Evolutionary conservation across 2,329 filamentous ascomycete genomes (phyloP).

Genomic region (Berkeleyomyces basicola): DNA sequence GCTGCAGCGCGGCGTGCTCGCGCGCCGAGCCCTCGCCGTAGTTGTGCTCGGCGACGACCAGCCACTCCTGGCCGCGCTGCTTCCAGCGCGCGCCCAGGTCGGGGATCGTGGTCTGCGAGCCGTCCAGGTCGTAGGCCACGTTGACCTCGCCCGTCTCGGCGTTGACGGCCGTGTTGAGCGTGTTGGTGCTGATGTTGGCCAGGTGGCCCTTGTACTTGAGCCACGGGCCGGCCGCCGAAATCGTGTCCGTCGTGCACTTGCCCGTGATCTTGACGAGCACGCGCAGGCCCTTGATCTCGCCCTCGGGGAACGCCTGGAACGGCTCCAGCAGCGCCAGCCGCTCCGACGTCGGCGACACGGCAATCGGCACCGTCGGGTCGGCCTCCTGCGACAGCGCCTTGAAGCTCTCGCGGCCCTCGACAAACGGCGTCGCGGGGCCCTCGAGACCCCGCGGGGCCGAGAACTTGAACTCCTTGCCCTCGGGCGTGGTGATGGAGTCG

Average conservation of each 20-base stretch:
- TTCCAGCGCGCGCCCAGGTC: slow-evolving; percentile 79
- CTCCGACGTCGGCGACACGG: slow-evolving; percentile 72
- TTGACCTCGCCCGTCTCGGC: slow-evolving; percentile 87
- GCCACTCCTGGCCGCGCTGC: slow-evolving; percentile 57
- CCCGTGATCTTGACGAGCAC: slow-evolving; percentile 94
- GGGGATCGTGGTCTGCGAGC: slow-evolving; percentile 60
- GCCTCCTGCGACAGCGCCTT: slow-evolving; percentile 55
- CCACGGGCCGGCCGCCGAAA: slow-evolving; percentile 92
- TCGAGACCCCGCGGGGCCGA: slow-evolving; percentile 56
- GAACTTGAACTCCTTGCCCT: slow-evolving; percentile 74
- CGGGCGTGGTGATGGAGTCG: slow-evolving; percentile 64
- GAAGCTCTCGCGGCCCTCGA: slow-evolving; percentile 58
- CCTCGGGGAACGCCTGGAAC: slow-evolving; percentile 64
- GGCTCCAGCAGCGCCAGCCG: slow-evolving; percentile 84
- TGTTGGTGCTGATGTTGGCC: slow-evolving; percentile 95
- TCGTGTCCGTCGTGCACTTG: slow-evolving; percentile 98
- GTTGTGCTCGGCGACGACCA: slow-evolving; percentile 95
- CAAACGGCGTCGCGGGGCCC: slow-evolving; percentile 50
- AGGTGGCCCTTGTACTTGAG: slow-evolving; percentile 98
- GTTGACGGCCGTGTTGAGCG: slow-evolving; percentile 86
- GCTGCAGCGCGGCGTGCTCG: slow-evolving; percentile 81
- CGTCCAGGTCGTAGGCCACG: slow-evolving; percentile 73
- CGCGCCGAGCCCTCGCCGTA: slow-evolving; percentile 83
- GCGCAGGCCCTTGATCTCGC: slow-evolving; percentile 58
- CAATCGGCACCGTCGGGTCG: slow-evolving; percentile 52